phyloP scores from a whole-genome alignment of 2,329 filamentous ascomycete genomes.

The Beauveria rudraprayagi region DNA sequence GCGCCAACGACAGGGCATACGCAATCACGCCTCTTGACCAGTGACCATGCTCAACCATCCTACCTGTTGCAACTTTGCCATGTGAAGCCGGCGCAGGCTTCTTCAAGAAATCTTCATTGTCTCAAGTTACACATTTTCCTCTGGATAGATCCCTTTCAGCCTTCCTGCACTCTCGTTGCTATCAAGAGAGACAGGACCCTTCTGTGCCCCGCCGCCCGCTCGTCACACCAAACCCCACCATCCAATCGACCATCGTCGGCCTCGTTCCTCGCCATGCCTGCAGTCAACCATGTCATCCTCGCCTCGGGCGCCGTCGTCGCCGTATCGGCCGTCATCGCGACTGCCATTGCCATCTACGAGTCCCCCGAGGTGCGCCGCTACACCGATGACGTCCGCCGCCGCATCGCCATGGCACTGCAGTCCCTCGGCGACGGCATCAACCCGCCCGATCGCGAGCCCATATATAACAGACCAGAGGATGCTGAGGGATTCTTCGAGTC shows the following conservation, averaged over 20 bases:
- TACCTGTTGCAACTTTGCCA: neutral
- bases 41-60: neutral
- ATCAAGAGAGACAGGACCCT: neutral
- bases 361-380: constrained; percentile 55
- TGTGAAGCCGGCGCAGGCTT: constrained; percentile 6
- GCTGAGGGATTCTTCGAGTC: constrained; percentile 55
- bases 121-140: neutral
- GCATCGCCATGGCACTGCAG: constrained; percentile 53
- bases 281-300: constrained; percentile 46
- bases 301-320: constrained; percentile 51
- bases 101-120: neutral
- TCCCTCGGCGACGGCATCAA: constrained; percentile 50
- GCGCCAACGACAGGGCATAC: constrained; percentile 12
- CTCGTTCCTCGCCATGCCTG: constrained; percentile 36
- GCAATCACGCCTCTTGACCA: constrained; percentile 8
- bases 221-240: neutral
- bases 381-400: constrained; percentile 52
- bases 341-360: constrained; percentile 55
- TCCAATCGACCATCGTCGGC: neutral
- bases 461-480: constrained; percentile 59
- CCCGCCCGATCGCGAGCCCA: constrained; percentile 40
- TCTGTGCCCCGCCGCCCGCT: neutral
- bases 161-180: neutral
- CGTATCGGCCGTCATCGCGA: constrained; percentile 48
- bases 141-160: neutral